phyloP scores from a whole-genome alignment of 2,329 filamentous ascomycete species.

The Aspergillus sclerotialis region DNA sequence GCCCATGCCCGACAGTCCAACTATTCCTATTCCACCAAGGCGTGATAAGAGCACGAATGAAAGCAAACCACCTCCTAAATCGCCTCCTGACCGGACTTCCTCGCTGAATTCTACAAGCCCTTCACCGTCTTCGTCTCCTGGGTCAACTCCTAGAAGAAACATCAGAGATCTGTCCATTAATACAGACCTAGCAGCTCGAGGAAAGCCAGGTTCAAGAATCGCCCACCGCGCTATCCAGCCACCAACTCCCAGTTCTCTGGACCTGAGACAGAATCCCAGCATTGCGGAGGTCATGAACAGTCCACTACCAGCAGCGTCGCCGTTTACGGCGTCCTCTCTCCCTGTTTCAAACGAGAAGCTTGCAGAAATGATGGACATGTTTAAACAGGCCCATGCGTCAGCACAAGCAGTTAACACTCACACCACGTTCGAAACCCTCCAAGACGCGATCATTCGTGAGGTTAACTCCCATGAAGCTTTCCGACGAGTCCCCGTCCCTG shows the following conservation, averaged over 20 bases:
- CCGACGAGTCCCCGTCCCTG: slow-evolving; percentile 24
- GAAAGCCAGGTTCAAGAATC: slow-evolving; percentile 24
- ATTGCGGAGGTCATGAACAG: slow-evolving; percentile 38
- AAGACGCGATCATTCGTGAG: slow-evolving; percentile 38
- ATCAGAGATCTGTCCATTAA: slow-evolving; percentile 35
- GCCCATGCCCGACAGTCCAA: slow-evolving; percentile 29
- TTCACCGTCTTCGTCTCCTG: slow-evolving; percentile 11
- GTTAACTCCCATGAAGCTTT: slow-evolving; percentile 40
- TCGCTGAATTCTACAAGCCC: slow-evolving; percentile 8
- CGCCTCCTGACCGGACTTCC: slow-evolving; percentile 6
- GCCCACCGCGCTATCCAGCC: slow-evolving; percentile 29
- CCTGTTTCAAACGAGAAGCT: slow-evolving; percentile 24
- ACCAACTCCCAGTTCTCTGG: slow-evolving; percentile 23
- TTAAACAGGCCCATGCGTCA: slow-evolving; percentile 31
- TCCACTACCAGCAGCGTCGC: slow-evolving; percentile 24
- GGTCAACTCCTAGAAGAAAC: slow-evolving; percentile 26
- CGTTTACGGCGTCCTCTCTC: slow-evolving; percentile 16
- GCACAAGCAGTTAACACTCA: slow-evolving; percentile 21
- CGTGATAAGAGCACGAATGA: slow-evolving; percentile 5
- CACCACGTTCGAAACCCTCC: slow-evolving; percentile 34
- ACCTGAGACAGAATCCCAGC: slow-evolving; percentile 23
- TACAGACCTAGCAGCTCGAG: slow-evolving; percentile 28
- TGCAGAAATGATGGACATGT: slow-evolving; percentile 36
- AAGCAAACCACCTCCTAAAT: slow-evolving; percentile 5
- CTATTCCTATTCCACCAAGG: slow-evolving; percentile 18